Conservation (phyloP, 2,329 filamentous ascomycete species). For the Blastomyces percursus region DNA sequence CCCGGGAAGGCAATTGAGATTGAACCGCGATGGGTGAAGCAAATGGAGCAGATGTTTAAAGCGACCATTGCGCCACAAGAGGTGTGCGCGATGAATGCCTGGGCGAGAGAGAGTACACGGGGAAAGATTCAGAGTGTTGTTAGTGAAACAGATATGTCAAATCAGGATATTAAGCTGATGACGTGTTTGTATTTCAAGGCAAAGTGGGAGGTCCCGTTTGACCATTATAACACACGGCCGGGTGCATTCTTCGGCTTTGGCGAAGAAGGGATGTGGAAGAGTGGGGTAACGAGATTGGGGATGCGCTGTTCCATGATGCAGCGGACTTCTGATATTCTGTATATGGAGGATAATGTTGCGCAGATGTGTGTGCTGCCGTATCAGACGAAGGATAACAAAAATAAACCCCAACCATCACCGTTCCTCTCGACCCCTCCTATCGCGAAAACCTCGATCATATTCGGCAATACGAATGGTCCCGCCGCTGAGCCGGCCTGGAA, state of each 20-base stretch:
- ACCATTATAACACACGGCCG: neutral
- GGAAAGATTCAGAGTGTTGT: slow-evolving; percentile 5
- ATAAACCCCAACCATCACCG: neutral
- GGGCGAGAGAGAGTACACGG: slow-evolving; percentile 1
- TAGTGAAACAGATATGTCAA: neutral
- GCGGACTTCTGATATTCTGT: slow-evolving; percentile 3
- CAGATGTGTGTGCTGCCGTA: slow-evolving; percentile 10
- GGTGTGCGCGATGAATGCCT: slow-evolving; percentile 3
- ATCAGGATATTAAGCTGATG: slow-evolving; percentile 3
- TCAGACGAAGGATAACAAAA: neutral
- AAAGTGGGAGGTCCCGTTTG: slow-evolving; percentile 6
- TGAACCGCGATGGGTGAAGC: neutral
- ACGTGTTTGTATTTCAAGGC: slow-evolving; percentile 9
- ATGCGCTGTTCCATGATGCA: slow-evolving; percentile 3
- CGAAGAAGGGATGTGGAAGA: neutral
- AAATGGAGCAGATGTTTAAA: slow-evolving; percentile 2
- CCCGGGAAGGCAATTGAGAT: neutral
- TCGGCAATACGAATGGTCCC: neutral
- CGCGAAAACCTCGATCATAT: neutral
- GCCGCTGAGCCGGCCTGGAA: slow-evolving; percentile 1
- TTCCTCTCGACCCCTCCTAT: neutral
- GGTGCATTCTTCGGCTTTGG: neutral
- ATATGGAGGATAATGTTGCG: slow-evolving; percentile 5
- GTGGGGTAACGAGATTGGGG: neutral
- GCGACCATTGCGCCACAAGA: slow-evolving; percentile 1